These are phyloP conservation scores for Phyllostachys edulis DNA, from an alignment of 176 grass and related monocot species.

Conservation along the genomic window DNA sequence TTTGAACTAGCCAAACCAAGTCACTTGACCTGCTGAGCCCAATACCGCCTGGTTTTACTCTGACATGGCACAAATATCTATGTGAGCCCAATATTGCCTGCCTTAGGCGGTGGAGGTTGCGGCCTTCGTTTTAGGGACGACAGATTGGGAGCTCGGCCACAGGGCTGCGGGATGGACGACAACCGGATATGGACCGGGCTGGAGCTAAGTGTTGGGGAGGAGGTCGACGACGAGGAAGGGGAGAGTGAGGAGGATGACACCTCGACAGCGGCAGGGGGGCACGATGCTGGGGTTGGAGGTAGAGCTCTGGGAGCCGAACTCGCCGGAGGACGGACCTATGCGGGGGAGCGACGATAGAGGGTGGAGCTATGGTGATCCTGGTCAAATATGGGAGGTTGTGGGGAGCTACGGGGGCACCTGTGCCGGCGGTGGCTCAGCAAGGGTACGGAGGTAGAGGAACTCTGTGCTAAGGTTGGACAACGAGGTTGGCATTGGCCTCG, in stretches of 20 bases:
- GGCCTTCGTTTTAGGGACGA: neutral
- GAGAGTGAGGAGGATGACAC: conserved; percentile 36
- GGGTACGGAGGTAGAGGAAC: conserved; percentile 59
- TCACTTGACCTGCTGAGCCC: no score
- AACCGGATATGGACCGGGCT: conserved; percentile 36
- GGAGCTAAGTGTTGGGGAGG: conserved; percentile 43
- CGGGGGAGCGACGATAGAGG: conserved; percentile 54
- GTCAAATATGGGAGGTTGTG: neutral
- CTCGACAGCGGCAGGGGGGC: conserved; percentile 11
- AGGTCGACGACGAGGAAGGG: conserved; percentile 22
- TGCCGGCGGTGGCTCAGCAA: conserved; percentile 23
- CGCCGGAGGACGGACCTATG: conserved; percentile 31
- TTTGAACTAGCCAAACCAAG: no score
- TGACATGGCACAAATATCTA: no score
- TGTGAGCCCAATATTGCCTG: no score
- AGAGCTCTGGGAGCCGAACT: conserved; percentile 44
- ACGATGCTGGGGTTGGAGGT: conserved; percentile 23
- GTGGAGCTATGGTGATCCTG: conserved; percentile 49
- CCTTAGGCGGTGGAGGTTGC: neutral
- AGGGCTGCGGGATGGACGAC: conserved; percentile 36
- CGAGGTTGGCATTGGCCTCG: conserved; percentile 46
- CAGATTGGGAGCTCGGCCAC: conserved; percentile 18
- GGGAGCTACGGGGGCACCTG: neutral
- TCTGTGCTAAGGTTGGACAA: conserved; percentile 53
- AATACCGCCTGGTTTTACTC: no score